These are phyloP conservation scores for Cladosporium sp. DNA, from an alignment of 2,329 filamentous ascomycete genomes.

Conservation along the genomic window DNA sequence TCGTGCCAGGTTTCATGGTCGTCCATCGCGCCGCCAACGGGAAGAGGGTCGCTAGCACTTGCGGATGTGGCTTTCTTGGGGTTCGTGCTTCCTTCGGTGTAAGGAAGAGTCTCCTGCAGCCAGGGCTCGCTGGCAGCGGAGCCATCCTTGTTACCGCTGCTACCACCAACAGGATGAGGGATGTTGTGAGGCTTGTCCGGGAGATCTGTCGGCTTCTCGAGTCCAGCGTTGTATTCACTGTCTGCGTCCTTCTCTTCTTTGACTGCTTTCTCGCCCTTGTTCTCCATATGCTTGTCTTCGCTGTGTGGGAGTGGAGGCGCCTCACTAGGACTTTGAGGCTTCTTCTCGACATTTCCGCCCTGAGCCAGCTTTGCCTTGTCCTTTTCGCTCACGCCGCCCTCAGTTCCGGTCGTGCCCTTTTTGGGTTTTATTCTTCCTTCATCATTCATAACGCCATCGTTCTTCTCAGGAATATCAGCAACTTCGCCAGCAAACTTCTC, in stretches of 20 bases:
- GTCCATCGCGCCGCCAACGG: slow-evolving; percentile 12
- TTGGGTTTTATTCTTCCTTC: slow-evolving; percentile 70
- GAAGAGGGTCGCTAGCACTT: slow-evolving; percentile 20
- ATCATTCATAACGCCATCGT: slow-evolving; percentile 90
- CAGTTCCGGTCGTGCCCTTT: slow-evolving; percentile 80
- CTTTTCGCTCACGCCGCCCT: slow-evolving; percentile 85
- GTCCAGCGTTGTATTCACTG: slow-evolving; percentile 27
- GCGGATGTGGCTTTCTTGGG: slow-evolving; percentile 30
- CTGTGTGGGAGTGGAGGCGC: slow-evolving; percentile 75
- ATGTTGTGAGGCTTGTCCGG: slow-evolving; percentile 74
- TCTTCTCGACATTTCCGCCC: slow-evolving; percentile 64
- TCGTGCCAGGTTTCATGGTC: slow-evolving; percentile 27
- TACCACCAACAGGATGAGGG: slow-evolving; percentile 52
- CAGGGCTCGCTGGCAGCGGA: slow-evolving; percentile 16
- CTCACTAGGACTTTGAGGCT: slow-evolving; percentile 79
- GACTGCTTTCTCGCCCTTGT: slow-evolving; percentile 22
- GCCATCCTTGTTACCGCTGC: background rate
- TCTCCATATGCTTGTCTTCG: slow-evolving; percentile 65
- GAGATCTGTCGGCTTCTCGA: slow-evolving; percentile 55
- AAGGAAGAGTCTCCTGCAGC: slow-evolving; percentile 36
- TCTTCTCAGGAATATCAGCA: slow-evolving; percentile 48
- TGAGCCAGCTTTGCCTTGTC: slow-evolving; percentile 68
- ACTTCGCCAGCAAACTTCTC: slow-evolving; percentile 44
- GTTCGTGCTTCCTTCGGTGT: slow-evolving; percentile 32
- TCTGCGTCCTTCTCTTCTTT: slow-evolving; percentile 38